Conservation (phyloP, 768 basidiomycete species). For the Boletellus ananiceps region DNA sequence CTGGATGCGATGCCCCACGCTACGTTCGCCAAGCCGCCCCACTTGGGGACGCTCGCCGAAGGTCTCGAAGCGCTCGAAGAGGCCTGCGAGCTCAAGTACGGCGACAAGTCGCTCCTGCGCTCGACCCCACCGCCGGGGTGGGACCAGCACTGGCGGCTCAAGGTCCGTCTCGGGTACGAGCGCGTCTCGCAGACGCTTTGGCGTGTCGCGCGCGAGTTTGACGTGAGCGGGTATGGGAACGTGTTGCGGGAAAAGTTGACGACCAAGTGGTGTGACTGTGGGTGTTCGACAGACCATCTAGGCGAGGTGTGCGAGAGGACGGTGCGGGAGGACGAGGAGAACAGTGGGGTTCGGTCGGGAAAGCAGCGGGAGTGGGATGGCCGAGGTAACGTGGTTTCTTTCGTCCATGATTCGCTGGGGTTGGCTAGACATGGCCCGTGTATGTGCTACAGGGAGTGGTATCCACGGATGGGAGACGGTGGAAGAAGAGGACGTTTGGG, state of each 20-base stretch:
- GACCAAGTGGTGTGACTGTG: conserved; percentile 77
- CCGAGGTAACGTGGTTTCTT: conserved; percentile 38
- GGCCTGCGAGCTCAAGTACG: conserved; percentile 56
- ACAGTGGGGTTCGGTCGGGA: conserved; percentile 51
- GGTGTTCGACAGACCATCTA: conserved; percentile 73
- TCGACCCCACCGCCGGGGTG: conserved; percentile 39
- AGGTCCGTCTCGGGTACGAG: conserved; percentile 63
- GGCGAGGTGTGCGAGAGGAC: conserved; percentile 74
- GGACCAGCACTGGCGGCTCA: conserved; percentile 54
- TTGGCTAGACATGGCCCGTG: background rate
- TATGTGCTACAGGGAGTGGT: conserved; percentile 41
- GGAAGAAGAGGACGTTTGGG: conserved; percentile 77
- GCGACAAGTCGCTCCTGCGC: conserved; percentile 31
- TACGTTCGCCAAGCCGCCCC: conserved; percentile 60
- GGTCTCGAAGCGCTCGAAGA: conserved; percentile 63
- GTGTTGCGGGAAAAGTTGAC: conserved; percentile 69
- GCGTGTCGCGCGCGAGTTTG: conserved; percentile 67
- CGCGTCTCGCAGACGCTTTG: conserved; percentile 60
- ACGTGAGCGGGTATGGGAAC: conserved; percentile 65
- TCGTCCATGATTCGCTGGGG: background rate
- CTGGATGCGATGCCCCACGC: conserved; percentile 56
- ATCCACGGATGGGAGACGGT: conserved; percentile 70
- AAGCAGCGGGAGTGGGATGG: conserved; percentile 79
- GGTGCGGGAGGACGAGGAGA: conserved; percentile 65
- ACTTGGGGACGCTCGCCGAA: conserved; percentile 53